A percentile compares a stretch with the other conserved stretches of the same genome.
Evolutionary conservation across 768 basidiomycete genomes (phyloP).

Genomic region (Calocera cornea): DNA sequence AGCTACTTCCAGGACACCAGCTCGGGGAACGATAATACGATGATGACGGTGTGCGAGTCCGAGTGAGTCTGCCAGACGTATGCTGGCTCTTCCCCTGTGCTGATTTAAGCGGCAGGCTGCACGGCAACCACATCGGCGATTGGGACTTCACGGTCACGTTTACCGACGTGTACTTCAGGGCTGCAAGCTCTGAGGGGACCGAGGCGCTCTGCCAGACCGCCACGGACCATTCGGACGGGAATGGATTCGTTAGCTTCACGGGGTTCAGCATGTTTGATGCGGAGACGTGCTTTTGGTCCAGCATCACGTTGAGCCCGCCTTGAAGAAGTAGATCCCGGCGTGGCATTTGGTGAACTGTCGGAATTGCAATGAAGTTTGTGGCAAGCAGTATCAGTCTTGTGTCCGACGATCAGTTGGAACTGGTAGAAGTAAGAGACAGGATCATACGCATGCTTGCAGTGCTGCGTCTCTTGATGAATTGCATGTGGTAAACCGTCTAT

Average conservation of each 20-base stretch:
- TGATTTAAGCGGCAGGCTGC: background rate
- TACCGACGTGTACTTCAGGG: slow-evolving; percentile 2
- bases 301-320: background rate
- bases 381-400: no score
- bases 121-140: background rate
- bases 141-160: slow-evolving; percentile 3
- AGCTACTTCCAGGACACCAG: background rate
- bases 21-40: background rate
- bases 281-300: background rate
- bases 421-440: no score
- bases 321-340: background rate
- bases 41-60: background rate
- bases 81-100: background rate
- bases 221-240: background rate
- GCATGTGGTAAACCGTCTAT: no score
- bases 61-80: background rate
- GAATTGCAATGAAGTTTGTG: no score
- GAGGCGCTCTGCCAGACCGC: background rate
- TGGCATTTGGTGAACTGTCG: no score
- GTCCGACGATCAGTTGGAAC: no score
- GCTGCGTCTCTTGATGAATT: no score
- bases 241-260: background rate
- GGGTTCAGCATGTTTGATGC: slow-evolving; percentile 5
- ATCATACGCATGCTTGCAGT: no score
- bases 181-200: background rate